phyloP scores from a whole-genome alignment of 345 rosid species.

The Eucalyptus marginata region DNA sequence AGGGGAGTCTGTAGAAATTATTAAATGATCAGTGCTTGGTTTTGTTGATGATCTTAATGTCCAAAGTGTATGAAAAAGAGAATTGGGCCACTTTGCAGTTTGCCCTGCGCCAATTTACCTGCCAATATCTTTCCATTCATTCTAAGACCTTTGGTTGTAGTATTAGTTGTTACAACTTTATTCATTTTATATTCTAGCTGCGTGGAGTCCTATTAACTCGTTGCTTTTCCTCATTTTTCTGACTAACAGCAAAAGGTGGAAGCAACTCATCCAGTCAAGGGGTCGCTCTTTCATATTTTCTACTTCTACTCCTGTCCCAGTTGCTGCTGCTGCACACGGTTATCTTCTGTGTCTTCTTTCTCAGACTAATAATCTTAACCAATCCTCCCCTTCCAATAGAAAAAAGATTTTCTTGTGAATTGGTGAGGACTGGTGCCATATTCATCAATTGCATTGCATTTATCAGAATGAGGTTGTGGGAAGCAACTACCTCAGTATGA shows the following conservation, averaged over 20 bases:
- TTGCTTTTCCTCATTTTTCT: neutral
- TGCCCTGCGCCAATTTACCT: neutral
- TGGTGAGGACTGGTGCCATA: neutral
- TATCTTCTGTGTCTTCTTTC: neutral
- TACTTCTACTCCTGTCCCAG: slow-evolving; percentile 67
- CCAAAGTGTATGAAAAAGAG: neutral
- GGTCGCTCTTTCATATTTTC: slow-evolving; percentile 95
- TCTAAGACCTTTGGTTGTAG: neutral
- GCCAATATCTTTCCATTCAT: neutral
- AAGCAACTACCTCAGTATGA: neutral
- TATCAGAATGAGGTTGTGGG: neutral
- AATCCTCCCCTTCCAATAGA: neutral
- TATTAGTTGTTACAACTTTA: neutral
- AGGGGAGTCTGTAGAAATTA: neutral
- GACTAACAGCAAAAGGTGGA: slow-evolving; percentile 71
- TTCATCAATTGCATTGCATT: neutral
- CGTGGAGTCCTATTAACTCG: neutral
- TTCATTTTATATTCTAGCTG: neutral
- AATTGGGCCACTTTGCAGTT: neutral
- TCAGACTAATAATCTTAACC: neutral
- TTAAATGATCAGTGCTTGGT: neutral
- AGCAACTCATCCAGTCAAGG: slow-evolving; percentile 79
- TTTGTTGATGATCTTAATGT: neutral
- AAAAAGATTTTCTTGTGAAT: neutral
- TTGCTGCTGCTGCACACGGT: slow-evolving; percentile 86